Evolutionary conservation across 2,329 filamentous ascomycete genomes (phyloP).

Genomic region (Phoma sp.): DNA sequence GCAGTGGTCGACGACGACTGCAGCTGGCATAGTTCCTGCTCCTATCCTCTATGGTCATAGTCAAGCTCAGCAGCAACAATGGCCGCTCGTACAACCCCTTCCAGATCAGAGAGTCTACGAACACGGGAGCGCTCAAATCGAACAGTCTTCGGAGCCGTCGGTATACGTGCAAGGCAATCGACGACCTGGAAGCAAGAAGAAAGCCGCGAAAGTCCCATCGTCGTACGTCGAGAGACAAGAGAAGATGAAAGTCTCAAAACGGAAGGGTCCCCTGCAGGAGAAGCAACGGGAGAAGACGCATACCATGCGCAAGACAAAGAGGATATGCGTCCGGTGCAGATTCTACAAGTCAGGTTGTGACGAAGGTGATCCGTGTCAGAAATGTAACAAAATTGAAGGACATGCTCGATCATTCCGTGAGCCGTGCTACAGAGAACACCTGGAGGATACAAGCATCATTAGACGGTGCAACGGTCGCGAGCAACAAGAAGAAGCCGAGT

Average conservation of each 20-base stretch:
- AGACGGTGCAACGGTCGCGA: conserved; percentile 46
- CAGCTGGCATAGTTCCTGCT: conserved; percentile 14
- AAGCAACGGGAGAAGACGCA: conserved; percentile 41
- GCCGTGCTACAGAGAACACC: conserved; percentile 42
- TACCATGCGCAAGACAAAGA: conserved; percentile 43
- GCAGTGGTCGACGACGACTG: conserved; percentile 26
- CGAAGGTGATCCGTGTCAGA: conserved; percentile 40
- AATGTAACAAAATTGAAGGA: conserved; percentile 38
- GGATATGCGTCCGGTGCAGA: conserved; percentile 43
- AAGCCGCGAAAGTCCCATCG: conserved; percentile 39
- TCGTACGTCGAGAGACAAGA: conserved; percentile 42
- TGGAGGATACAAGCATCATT: conserved; percentile 41
- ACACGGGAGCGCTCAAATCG: conserved; percentile 14
- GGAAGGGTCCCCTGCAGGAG: conserved; percentile 38
- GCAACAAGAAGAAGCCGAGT: conserved; percentile 43
- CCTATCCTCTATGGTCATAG: conserved; percentile 24
- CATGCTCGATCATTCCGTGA: conserved; percentile 42
- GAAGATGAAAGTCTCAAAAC: conserved; percentile 43
- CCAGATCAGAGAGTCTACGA: conserved; percentile 22
- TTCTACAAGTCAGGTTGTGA: conserved; percentile 47
- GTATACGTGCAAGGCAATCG: conserved; percentile 17
- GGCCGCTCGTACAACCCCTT: conserved; percentile 21
- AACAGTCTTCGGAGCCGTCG: conserved; percentile 12
- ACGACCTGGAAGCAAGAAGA: conserved; percentile 30
- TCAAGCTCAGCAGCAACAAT: conserved; percentile 26